Evolutionary conservation across 352 stramenopile species (phyloP).

Genomic region (Pythium scleroteichum): DNA sequence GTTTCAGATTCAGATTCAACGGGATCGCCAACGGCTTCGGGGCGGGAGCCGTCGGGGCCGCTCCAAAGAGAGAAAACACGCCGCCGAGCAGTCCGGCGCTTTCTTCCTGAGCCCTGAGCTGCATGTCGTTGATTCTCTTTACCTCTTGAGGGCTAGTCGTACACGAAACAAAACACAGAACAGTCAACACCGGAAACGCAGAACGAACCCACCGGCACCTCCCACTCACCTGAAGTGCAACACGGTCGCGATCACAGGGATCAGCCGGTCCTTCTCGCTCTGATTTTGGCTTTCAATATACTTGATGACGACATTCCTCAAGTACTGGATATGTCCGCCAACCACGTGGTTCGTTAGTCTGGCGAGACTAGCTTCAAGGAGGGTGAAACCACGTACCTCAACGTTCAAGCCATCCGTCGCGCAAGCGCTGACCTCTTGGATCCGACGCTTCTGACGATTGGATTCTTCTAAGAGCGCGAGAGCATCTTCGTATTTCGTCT

Average conservation of each 20-base stretch:
- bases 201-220: background rate
- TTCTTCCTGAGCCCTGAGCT: constrained; percentile 40
- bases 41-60: constrained; percentile 27
- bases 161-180: constrained; percentile 1
- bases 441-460: constrained; percentile 55
- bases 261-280: constrained; percentile 74
- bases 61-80: constrained; percentile 76
- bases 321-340: constrained; percentile 43
- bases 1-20: constrained; percentile 37
- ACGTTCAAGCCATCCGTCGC: constrained; percentile 55
- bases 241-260: constrained; percentile 75
- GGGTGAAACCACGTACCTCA: no score
- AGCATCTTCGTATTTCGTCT: constrained; percentile 70
- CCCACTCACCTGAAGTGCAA: constrained; percentile 52
- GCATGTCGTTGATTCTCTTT: constrained; percentile 50
- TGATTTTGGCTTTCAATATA: constrained; percentile 78
- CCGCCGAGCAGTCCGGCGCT: constrained; percentile 54
- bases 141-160: constrained; percentile 53
- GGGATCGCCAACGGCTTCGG: constrained; percentile 64
- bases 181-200: constrained; percentile 1
- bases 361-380: no score
- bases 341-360: background rate
- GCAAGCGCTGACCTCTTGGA: constrained; percentile 48
- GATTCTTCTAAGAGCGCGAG: constrained; percentile 47
- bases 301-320: constrained; percentile 88